phyloP scores from a whole-genome alignment of 2,329 filamentous ascomycete genomes.

The Penicillium sp. region DNA sequence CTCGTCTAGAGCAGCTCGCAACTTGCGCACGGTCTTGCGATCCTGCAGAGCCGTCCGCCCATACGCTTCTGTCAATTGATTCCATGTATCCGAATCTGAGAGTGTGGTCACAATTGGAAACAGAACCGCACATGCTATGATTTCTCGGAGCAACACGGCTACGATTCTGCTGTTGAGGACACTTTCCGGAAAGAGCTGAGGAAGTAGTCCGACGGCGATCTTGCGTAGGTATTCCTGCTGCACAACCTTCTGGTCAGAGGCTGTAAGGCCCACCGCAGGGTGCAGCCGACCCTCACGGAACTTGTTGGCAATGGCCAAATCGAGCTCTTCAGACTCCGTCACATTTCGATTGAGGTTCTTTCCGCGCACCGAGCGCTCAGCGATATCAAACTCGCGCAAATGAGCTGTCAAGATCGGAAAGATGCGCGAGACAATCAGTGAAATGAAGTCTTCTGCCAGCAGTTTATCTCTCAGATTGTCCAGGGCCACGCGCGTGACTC shows the following conservation, averaged over 20 bases:
- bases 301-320: slow-evolving; percentile 92
- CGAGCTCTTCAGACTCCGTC: slow-evolving; percentile 94
- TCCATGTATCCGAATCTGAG: slow-evolving; percentile 94
- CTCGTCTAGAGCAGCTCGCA: slow-evolving; percentile 88
- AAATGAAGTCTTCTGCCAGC: slow-evolving; percentile 76
- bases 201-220: slow-evolving; percentile 71
- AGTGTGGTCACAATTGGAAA: slow-evolving; percentile 77
- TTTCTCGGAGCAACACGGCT: slow-evolving; percentile 77
- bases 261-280: slow-evolving; percentile 77
- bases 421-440: slow-evolving; percentile 76
- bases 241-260: slow-evolving; percentile 78
- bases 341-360: slow-evolving; percentile 84
- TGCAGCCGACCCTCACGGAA: slow-evolving; percentile 89
- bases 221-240: slow-evolving; percentile 88
- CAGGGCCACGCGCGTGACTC: slow-evolving; percentile 72
- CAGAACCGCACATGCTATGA: slow-evolving; percentile 89
- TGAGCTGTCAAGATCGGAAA: slow-evolving; percentile 88
- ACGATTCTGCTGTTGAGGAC: slow-evolving; percentile 81
- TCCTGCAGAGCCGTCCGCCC: slow-evolving; percentile 88
- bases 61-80: slow-evolving; percentile 89
- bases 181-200: slow-evolving; percentile 70
- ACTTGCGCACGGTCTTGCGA: slow-evolving; percentile 87
- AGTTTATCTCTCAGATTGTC: slow-evolving; percentile 71
- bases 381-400: slow-evolving; percentile 86
- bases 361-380: slow-evolving; percentile 82